These are phyloP conservation scores for Casuarina equisetifolia DNA, from an alignment of 306 rosid species.

Conservation along the genomic window DNA sequence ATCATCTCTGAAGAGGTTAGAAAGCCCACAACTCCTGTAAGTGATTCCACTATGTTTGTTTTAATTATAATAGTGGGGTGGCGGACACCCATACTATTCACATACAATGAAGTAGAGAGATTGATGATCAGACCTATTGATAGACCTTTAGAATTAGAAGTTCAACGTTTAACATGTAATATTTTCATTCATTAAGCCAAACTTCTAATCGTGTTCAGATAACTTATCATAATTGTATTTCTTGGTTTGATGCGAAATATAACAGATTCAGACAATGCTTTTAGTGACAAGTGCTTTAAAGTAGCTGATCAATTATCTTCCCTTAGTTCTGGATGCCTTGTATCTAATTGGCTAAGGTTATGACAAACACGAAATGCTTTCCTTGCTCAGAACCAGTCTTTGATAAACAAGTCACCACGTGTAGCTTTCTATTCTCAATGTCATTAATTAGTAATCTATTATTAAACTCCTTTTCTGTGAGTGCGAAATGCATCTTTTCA, in stretches of 20 bases:
- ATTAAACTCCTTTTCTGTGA: not conserved
- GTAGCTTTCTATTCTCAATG: not conserved
- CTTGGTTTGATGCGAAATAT: not conserved
- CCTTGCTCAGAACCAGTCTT: not conserved
- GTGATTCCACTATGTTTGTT: constrained; percentile 15
- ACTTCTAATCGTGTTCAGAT: not conserved
- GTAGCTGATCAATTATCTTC: not conserved
- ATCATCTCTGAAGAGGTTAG: constrained; percentile 31
- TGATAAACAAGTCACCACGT: not conserved
- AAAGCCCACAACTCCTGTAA: constrained; percentile 36
- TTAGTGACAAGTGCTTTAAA: not conserved
- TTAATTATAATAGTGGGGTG: not conserved
- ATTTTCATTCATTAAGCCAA: not conserved
- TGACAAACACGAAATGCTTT: not conserved
- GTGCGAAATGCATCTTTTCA: not conserved
- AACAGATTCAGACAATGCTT: too few species aligned
- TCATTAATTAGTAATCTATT: not conserved
- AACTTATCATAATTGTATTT: not conserved
- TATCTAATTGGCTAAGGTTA: not conserved
- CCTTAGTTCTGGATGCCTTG: not conserved
- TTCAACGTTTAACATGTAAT: not conserved
- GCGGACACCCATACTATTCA: not conserved
- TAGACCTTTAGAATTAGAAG: not conserved
- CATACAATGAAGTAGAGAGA: not conserved
- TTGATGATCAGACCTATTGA: not conserved